phyloP scores from a whole-genome alignment of 805 yeast species.

The Candida khao-thaluensis region DNA sequence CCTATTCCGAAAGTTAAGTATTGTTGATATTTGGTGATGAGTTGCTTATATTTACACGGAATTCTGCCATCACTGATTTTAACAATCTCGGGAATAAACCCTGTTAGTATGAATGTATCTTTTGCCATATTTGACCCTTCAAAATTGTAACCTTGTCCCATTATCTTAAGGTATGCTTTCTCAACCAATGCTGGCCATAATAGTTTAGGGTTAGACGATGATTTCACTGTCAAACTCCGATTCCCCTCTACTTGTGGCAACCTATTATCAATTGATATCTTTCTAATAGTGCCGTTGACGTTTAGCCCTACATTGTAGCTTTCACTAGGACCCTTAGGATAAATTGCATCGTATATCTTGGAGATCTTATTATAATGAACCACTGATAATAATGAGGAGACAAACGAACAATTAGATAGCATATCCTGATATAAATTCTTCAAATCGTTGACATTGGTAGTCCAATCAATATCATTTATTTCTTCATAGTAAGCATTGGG shows the following conservation, averaged over 20 bases:
- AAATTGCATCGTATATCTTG: constrained; percentile 23
- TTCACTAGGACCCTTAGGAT: constrained; percentile 23
- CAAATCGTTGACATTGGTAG: constrained; percentile 36
- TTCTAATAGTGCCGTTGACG: constrained; percentile 54
- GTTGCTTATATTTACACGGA: constrained; percentile 16
- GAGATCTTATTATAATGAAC: constrained; percentile 22
- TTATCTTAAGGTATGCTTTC: constrained; percentile 65
- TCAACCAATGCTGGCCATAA: constrained; percentile 76
- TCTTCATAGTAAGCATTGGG: constrained; percentile 9
- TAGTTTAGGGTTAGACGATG: constrained; percentile 30
- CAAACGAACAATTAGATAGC: constrained; percentile 72
- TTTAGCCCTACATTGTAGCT: constrained; percentile 40
- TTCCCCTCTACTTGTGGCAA: constrained; percentile 36
- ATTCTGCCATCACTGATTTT: constrained; percentile 36
- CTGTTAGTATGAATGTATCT: constrained; percentile 64
- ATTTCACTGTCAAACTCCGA: constrained; percentile 33
- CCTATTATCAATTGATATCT: constrained; percentile 45
- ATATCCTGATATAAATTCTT: constrained; percentile 46
- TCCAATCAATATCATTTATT: constrained; percentile 32
- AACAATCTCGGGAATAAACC: constrained; percentile 69
- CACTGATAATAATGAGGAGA: constrained; percentile 62
- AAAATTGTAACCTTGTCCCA: constrained; percentile 58
- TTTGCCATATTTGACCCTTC: constrained; percentile 74
- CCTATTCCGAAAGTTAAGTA: constrained; percentile 58
- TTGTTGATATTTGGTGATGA: constrained; percentile 1